Evolutionary conservation across 169 alveolate species (phyloP).

Genomic region (Plasmodium gonderi): DNA sequence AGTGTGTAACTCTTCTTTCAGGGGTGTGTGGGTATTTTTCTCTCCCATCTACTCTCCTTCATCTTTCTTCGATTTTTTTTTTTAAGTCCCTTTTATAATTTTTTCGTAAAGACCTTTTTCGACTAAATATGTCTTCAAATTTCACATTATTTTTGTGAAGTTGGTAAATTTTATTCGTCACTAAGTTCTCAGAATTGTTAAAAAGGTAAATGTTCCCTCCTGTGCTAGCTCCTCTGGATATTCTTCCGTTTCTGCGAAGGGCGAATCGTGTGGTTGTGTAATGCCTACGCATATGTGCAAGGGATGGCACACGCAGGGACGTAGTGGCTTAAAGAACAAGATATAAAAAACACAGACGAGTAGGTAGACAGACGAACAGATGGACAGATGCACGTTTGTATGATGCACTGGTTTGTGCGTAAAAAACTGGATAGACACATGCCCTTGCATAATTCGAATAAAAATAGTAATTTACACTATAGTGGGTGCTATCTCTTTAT

Average conservation of each 20-base stretch:
- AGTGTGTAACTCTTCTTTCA: neutral
- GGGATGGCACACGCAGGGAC: too few species aligned
- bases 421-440: too few species aligned
- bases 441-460: too few species aligned
- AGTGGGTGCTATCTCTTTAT: too few species aligned
- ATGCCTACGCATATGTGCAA: too few species aligned
- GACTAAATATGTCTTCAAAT: conserved; percentile 65
- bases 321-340: too few species aligned
- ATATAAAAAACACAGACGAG: too few species aligned
- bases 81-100: conserved; percentile 53
- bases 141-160: conserved; percentile 61
- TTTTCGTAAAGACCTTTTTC: conserved; percentile 70
- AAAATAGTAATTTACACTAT: too few species aligned
- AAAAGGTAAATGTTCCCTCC: conserved; percentile 64
- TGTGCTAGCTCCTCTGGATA: conserved; percentile 62
- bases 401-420: too few species aligned
- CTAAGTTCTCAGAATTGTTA: conserved; percentile 27
- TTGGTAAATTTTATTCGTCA: conserved; percentile 54
- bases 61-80: conserved; percentile 20
- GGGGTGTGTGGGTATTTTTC: neutral
- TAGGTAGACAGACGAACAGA: too few species aligned
- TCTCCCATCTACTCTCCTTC: neutral
- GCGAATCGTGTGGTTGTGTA: too few species aligned
- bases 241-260: conserved; percentile 49
- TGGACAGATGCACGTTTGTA: too few species aligned